Evolutionary conservation across 345 rosid species (phyloP), one percentile per base, ranked within the genome.

Genomic region (Pugionium cornutum): DNA sequence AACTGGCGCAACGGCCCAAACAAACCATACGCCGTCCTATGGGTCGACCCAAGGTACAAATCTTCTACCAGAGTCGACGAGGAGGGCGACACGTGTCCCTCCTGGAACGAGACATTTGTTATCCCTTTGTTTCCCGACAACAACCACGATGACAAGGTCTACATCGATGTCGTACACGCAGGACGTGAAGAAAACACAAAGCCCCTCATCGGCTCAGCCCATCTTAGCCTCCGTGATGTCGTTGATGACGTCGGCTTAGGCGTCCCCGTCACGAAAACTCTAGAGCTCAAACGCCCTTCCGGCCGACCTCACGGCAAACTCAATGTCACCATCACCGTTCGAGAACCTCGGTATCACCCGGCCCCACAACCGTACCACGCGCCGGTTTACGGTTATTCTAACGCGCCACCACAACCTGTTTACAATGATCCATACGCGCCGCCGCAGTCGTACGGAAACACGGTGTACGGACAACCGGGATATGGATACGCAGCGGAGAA

Each of bases 261-360:
- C 1, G 82, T 80, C 45, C 72, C 78, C 0, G 0, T 29, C 32
- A 37, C 4, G 49, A 79, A 78, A 11, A 65, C 64, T 0, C 83
- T 89, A 67, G 68, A 80, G 37, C 85, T 89, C 68, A 87, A 84
- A 79, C 96, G 97, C 28, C 95, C 97, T 2, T 92, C 97, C 0
- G 96, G 97, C 30, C 71, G 98, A 7, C 95, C 98, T 4, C 98
- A 92, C 0, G 97, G 98, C 4, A 87, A 92, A 44, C 27, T 89
- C 7, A 89, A 89, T 1, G 88, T 87, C 11, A 55, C 53, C 40
- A 84, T 89, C 34, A 45, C 66, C 32, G 67, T 89, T 35, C 49
- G 69, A 39, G 86, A 82, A 5, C 64, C 82, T 3, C 67, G 68
- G 9, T 81, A 78, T 47, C 34, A 64, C 2, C 62, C 59, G 1